Conservation (phyloP, 2,329 filamentous ascomycete species). For the Claviceps arundinis region DNA sequence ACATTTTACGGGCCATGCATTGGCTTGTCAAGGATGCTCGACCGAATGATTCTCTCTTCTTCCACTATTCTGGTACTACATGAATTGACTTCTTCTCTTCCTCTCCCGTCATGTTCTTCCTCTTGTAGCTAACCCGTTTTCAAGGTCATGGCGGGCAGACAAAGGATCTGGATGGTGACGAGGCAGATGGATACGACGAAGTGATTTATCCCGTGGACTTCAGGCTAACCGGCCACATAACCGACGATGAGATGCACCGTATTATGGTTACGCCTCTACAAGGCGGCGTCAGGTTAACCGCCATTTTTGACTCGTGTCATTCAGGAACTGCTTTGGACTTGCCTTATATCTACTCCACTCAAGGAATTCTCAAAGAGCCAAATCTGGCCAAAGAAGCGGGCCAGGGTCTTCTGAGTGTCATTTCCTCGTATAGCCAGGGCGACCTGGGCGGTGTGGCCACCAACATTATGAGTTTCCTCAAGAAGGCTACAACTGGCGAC, state of each 20-base stretch:
- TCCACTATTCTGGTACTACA: conserved; percentile 74
- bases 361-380: conserved; percentile 55
- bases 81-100: background rate
- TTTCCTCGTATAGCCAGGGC: conserved; percentile 49
- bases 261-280: conserved; percentile 51
- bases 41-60: conserved; percentile 90
- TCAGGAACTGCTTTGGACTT: conserved; percentile 53
- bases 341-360: conserved; percentile 56
- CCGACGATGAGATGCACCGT: conserved; percentile 70
- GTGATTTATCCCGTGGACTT: conserved; percentile 79
- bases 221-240: conserved; percentile 64
- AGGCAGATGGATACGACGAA: conserved; percentile 71
- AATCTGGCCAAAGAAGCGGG: conserved; percentile 56
- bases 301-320: conserved; percentile 54
- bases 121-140: background rate
- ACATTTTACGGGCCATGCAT: conserved; percentile 91
- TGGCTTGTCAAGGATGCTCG: conserved; percentile 91
- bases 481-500: conserved; percentile 73
- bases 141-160: conserved; percentile 70
- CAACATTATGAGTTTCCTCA: conserved; percentile 71
- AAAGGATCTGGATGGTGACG: conserved; percentile 64
- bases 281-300: conserved; percentile 44
- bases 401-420: conserved; percentile 45
- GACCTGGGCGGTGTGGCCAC: conserved; percentile 74
- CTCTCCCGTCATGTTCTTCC: background rate